phyloP scores from a whole-genome alignment of 768 basidiomycete species.

The Podaxis sp. region DNA sequence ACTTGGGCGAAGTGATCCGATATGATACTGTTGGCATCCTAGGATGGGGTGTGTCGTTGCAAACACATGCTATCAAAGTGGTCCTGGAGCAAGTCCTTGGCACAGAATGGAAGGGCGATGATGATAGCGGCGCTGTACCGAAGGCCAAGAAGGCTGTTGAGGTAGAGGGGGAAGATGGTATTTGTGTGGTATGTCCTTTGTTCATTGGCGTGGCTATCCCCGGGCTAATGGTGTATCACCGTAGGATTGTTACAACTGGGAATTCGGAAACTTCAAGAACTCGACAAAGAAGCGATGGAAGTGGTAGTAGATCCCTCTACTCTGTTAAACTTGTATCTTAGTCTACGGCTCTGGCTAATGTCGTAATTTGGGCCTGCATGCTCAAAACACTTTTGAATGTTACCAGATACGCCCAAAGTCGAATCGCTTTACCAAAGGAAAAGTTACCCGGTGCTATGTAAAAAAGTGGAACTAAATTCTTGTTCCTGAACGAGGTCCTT shows the following conservation, averaged over 20 bases:
- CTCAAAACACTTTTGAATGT: too few relatives aligned
- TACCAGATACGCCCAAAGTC: too few relatives aligned
- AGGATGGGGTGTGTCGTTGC: conserved; percentile 75
- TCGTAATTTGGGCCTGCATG: not conserved
- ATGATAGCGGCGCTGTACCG: conserved; percentile 15
- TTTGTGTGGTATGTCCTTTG: conserved; percentile 58
- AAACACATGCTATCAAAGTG: conserved; percentile 69
- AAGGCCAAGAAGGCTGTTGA: conserved; percentile 28
- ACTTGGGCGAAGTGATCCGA: conserved; percentile 75
- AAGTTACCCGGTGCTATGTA: too few relatives aligned
- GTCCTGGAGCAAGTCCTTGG: conserved; percentile 50
- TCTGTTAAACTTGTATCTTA: not conserved
- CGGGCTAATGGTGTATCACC: conserved; percentile 3
- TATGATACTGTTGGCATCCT: conserved; percentile 86
- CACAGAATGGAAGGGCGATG: conserved; percentile 18
- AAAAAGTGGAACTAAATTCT: too few relatives aligned
- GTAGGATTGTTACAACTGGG: conserved; percentile 79
- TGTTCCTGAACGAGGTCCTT: too few relatives aligned
- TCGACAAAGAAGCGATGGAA: conserved; percentile 10
- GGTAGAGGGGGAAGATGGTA: conserved; percentile 44
- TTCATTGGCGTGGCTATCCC: not conserved
- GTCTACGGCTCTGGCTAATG: not conserved
- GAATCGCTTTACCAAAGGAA: too few relatives aligned
- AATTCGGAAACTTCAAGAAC: conserved; percentile 47
- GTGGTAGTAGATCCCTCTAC: not conserved